Evolutionary conservation across 1,284 basidiomycete species (phyloP), one percentile per base, ranked within the genome.

Genomic region (Heterobasidion irregulare): DNA sequence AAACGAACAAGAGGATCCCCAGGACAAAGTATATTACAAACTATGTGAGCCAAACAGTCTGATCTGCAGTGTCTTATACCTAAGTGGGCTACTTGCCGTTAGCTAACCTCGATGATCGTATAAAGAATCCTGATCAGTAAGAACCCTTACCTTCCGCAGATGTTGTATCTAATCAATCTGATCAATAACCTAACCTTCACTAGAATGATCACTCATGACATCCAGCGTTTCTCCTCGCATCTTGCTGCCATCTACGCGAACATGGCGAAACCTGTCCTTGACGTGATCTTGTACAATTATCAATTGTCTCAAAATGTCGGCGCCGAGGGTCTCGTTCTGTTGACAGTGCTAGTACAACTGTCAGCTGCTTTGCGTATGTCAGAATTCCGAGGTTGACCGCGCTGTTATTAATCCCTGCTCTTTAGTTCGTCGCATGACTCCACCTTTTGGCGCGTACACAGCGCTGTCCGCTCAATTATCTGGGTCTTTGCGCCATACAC

Each of bases 271-370:
- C 96, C 96, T 1, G 78, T 90, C 15, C 78, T 98, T 41, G 96
- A 98, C 65, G 92, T 95, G 53, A 89, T 95, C 57, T 73, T 99
- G 15, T 99, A 98, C 76, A 98, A 98, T 71, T 97, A 94, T 65
- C 94, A 98, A 68, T 77, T 99, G 19, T 92, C 92, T 12, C 84
- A 86, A 61, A 96, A 95, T 62, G 93, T 98, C 38, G 96, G 96
- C 9, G 94, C 94, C 2, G 96, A 99, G 68, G 94, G 94, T 15
- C 77, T 98, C 8, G 75, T 98, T 43, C 75, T 91, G 18, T 78
- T 98, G 51, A 95, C 92, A 4, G 70, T 95, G 47, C 70, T 95
- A 18, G 91, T 98, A 6, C 94, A 98, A 65, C 72, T 80, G 2
- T 88, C 88, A 46, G 90, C 93, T 8, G 79, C 82, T 2, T 70